Conservation (phyloP, 2,329 filamentous ascomycete species). For the Harringtonia aguacate region DNA sequence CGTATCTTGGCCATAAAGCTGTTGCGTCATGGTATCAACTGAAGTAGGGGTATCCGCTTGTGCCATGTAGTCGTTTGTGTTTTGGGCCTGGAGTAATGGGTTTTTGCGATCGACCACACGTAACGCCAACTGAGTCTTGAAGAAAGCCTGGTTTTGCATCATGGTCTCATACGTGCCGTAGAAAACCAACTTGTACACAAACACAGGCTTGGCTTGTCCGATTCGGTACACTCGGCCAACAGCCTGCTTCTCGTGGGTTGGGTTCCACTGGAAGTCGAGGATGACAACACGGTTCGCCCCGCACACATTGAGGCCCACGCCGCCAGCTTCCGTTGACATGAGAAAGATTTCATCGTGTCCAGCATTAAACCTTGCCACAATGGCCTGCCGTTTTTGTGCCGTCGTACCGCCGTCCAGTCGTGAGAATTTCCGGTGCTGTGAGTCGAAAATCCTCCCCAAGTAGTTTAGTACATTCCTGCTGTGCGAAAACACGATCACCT, state of each 20-base stretch:
- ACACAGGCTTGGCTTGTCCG: conserved; percentile 70
- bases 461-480: conserved; percentile 60
- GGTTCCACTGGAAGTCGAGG: conserved; percentile 75
- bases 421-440: conserved; percentile 33
- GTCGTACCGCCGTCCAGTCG: conserved; percentile 59
- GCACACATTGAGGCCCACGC: conserved; percentile 72
- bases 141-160: conserved; percentile 63
- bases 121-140: conserved; percentile 71
- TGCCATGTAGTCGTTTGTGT: conserved; percentile 45
- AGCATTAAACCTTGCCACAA: conserved; percentile 60
- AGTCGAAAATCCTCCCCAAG: conserved; percentile 45
- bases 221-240: conserved; percentile 79
- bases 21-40: conserved; percentile 33
- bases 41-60: conserved; percentile 40
- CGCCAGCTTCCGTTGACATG: conserved; percentile 75
- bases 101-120: conserved; percentile 80
- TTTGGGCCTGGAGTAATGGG: conserved; percentile 53
- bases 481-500: conserved; percentile 72
- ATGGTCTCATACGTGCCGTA: conserved; percentile 72
- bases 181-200: conserved; percentile 70
- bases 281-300: conserved; percentile 80
- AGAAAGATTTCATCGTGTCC: conserved; percentile 52
- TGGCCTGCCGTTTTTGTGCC: conserved; percentile 45
- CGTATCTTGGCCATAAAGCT: conserved; percentile 50
- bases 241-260: conserved; percentile 73